phyloP scores from a whole-genome alignment of 345 rosid genomes.

The Lepidium aucheri region DNA sequence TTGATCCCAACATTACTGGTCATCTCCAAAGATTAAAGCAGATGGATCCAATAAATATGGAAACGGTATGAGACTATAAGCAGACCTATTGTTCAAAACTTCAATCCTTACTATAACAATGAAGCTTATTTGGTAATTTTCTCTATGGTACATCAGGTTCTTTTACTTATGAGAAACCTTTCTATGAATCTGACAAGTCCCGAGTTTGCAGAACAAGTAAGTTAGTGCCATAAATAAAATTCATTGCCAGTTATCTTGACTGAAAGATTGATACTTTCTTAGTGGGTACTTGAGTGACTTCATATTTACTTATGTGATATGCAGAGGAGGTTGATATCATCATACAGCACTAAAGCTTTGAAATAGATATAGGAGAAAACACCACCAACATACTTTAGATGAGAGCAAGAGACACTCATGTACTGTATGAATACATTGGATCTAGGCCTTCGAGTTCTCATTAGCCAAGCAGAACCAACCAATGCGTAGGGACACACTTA shows the following conservation, averaged over 20 bases:
- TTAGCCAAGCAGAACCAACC: not conserved
- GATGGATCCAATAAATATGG: constrained; percentile 79
- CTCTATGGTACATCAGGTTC: constrained; percentile 36
- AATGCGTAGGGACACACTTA: not conserved
- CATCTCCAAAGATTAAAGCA: constrained; percentile 72
- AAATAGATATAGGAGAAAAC: not conserved
- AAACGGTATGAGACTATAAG: constrained; percentile 47
- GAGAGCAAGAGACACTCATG: not conserved
- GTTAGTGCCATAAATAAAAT: constrained; percentile 12
- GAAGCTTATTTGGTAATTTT: not conserved
- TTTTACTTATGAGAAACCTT: constrained; percentile 78
- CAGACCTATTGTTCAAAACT: not conserved
- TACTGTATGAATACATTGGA: not conserved
- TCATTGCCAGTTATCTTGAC: not conserved
- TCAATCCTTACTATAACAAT: not conserved
- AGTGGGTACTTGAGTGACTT: not conserved
- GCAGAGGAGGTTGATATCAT: constrained; percentile 27
- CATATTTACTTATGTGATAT: not conserved
- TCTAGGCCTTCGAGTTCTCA: not conserved
- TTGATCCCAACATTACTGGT: constrained; percentile 58
- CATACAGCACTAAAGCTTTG: constrained; percentile 15
- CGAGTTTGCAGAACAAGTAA: constrained; percentile 73
- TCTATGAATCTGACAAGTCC: constrained; percentile 62
- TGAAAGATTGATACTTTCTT: not conserved
- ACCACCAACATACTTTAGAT: not conserved